phyloP scores from a whole-genome alignment of 176 grass and related monocot species.

The Oryza officinalis region DNA sequence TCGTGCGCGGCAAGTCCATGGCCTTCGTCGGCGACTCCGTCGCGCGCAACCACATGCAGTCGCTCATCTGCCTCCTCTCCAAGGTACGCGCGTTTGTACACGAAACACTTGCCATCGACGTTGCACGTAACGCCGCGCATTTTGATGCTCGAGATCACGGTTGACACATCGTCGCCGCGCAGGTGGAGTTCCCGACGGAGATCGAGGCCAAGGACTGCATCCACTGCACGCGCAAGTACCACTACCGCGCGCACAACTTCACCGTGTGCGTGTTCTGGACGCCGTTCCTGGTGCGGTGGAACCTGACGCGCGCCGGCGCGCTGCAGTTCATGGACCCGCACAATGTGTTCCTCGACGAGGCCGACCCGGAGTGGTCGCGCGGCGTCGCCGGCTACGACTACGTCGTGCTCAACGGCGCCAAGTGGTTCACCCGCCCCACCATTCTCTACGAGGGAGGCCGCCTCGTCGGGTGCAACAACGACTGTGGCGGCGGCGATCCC shows the following conservation, averaged over 20 bases:
- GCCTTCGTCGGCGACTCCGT: conserved; percentile 76
- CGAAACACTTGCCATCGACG: neutral
- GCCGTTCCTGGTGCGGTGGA: conserved; percentile 61
- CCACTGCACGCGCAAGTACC: conserved; percentile 58
- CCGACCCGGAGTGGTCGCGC: conserved; percentile 49
- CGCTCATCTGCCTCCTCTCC: conserved; percentile 65
- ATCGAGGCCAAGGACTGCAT: conserved; percentile 40
- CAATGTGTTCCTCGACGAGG: conserved; percentile 73
- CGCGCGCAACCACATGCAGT: conserved; percentile 73
- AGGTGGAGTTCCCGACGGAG: conserved; percentile 46
- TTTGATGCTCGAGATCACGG: neutral
- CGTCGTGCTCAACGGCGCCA: conserved; percentile 61
- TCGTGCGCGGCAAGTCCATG: conserved; percentile 54
- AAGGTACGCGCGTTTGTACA: conserved; percentile 18
- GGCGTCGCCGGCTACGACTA: conserved; percentile 50
- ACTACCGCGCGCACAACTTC: conserved; percentile 48
- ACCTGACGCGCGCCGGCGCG: conserved; percentile 38
- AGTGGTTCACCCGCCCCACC: conserved; percentile 62
- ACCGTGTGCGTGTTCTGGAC: conserved; percentile 61
- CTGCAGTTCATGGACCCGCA: conserved; percentile 61
- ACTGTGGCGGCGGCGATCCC: neutral
- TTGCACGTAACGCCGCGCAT: neutral
- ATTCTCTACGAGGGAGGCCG: conserved; percentile 44
- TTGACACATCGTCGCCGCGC: neutral
- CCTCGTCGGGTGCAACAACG: conserved; percentile 52